Conservation (phyloP, 805 yeast species). For the Millerago galiae region DNA sequence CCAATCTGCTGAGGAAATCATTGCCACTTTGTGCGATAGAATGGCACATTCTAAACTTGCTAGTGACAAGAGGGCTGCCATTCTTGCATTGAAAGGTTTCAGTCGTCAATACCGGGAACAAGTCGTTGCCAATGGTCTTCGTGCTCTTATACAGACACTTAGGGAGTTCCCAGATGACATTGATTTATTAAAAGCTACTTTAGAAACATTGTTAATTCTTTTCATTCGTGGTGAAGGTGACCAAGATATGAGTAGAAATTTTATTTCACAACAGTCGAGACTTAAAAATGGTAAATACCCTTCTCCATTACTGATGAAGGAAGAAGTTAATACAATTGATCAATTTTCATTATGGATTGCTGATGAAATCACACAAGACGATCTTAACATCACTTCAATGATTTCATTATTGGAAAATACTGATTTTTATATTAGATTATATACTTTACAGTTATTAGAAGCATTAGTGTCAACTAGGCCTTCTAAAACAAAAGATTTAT, state of each 20-base stretch:
- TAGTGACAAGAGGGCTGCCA: constrained; percentile 86
- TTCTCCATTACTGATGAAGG: constrained; percentile 57
- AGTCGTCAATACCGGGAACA: constrained; percentile 84
- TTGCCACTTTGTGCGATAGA: constrained; percentile 83
- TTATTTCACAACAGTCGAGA: constrained; percentile 73
- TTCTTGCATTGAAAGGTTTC: constrained; percentile 81
- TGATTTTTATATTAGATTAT: constrained; percentile 75
- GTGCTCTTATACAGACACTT: constrained; percentile 64
- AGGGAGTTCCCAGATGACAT: constrained; percentile 61
- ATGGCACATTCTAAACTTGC: constrained; percentile 74
- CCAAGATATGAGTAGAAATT: constrained; percentile 58
- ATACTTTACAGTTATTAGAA: constrained; percentile 78
- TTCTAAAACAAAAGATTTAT: constrained; percentile 60
- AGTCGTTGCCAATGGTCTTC: constrained; percentile 80
- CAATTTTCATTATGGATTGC: constrained; percentile 93
- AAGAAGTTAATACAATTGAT: constrained; percentile 44
- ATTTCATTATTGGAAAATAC: constrained; percentile 44
- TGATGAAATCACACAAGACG: constrained; percentile 75
- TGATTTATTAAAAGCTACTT: constrained; percentile 66
- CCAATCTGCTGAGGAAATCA: constrained; percentile 72
- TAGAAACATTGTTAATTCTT: constrained; percentile 79
- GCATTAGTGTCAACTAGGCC: constrained; percentile 78
- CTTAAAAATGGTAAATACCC: constrained; percentile 73
- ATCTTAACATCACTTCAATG: constrained; percentile 22
- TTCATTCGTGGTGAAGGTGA: constrained; percentile 66